Conservation (phyloP, 805 yeast species). For the Middelhovenomyces tepae region DNA sequence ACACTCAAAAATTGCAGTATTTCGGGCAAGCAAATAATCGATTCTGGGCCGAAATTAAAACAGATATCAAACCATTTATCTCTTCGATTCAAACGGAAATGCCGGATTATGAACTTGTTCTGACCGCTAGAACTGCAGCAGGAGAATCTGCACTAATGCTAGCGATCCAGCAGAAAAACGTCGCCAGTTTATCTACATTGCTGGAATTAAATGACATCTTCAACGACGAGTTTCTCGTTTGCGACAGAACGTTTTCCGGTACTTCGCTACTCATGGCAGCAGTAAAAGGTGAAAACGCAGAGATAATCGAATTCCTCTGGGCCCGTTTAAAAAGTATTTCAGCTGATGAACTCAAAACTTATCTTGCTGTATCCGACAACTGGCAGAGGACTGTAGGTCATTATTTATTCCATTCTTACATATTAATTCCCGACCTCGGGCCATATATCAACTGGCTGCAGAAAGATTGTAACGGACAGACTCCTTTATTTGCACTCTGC, state of each 20-base stretch:
- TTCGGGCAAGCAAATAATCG: slow-evolving; percentile 40
- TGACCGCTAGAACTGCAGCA: slow-evolving; percentile 35
- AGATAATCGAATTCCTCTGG: slow-evolving; percentile 39
- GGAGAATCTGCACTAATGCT: slow-evolving; percentile 70
- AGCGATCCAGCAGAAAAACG: slow-evolving; percentile 45
- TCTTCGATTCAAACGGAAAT: slow-evolving; percentile 1
- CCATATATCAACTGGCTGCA: slow-evolving; percentile 56
- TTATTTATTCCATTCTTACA: slow-evolving; percentile 50
- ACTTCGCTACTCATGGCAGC: slow-evolving; percentile 55
- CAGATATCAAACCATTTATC: slow-evolving; percentile 5
- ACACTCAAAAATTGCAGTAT: slow-evolving; percentile 30
- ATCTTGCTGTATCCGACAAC: slow-evolving; percentile 43
- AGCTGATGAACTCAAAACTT: slow-evolving; percentile 37
- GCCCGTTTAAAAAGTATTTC: slow-evolving; percentile 39
- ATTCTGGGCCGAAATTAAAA: slow-evolving; percentile 37
- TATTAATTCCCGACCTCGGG: slow-evolving; percentile 48
- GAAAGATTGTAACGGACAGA: slow-evolving; percentile 57
- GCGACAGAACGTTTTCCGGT: slow-evolving; percentile 49
- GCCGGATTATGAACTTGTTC: slow-evolving; percentile 14
- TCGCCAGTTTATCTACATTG: slow-evolving; percentile 38
- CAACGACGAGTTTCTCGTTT: slow-evolving; percentile 53
- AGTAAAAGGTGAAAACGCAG: slow-evolving; percentile 43
- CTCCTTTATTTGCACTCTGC: slow-evolving; percentile 69
- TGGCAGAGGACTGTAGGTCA: slow-evolving; percentile 63
- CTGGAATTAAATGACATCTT: slow-evolving; percentile 41